Base-by-base conservation (phyloP, 768 basidiomycete species). In the Amanita rubescens region DNA sequence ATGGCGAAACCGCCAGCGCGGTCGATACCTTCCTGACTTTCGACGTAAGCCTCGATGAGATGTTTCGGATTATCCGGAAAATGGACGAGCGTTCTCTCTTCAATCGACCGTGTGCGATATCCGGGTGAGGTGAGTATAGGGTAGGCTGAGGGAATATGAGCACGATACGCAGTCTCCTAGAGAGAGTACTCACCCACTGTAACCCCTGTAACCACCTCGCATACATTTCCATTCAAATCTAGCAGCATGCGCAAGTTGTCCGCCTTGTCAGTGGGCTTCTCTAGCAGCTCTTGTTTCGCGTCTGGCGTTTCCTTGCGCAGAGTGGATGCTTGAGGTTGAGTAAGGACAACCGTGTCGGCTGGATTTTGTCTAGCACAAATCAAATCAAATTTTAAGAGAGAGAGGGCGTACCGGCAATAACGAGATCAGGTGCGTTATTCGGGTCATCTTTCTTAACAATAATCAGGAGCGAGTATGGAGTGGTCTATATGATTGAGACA, bases 291-390 rank as follows among this genome's bases (percentile, higher is more conserved):
- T 53, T 91, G 91, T 1, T 63, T 65, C 5, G 67, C 66, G 22
- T 72, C 65, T 10, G 80, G 77, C 48, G 79, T 81, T 8, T 81
- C 76, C 1, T 67, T 67, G 49, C 78, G 76, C 10, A 84, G 78
- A 2, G 80, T 78, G 39, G 79, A 69, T 0, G 86, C 82, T 48
- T 80, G 74, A 0, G 79, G 76, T 59, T 87, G 88, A 3, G 85
- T 87, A 38, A 99, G 72, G n/a, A 98, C 93, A 12, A 99, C 84
- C 0, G 96, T 98, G 66, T 99, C 96, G 58, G 95, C 96, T 93
- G 37, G 30, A n/a, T 57, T 19, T 53, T 41, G 38, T 24, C 2
- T 35, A 30, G 4, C 20, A 10, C 12, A 22, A 24, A 30, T 33
- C 30, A 3, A 27, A 14, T 35, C 43, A 24, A 7, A 38, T 25